These are phyloP conservation scores for Zalerion maritima DNA, from an alignment of 495 filamentous ascomycete species.

Conservation along the genomic window DNA sequence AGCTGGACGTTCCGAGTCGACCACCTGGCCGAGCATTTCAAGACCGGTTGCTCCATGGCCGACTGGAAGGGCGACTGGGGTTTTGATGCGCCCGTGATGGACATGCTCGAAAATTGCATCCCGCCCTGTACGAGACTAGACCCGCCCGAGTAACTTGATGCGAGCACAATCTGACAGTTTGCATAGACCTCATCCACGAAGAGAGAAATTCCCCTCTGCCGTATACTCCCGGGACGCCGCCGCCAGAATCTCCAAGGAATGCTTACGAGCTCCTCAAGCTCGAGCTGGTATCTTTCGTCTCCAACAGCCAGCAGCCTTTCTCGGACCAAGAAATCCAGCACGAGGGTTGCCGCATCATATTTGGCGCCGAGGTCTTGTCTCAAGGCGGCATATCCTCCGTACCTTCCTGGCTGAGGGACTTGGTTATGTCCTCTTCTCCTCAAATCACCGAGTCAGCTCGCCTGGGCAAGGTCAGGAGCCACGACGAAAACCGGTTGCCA, in stretches of 20 bases:
- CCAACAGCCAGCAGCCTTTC: slow-evolving; percentile 16
- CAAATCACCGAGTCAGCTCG: slow-evolving; percentile 18
- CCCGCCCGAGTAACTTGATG: slow-evolving; percentile 2
- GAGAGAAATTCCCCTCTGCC: slow-evolving; percentile 35
- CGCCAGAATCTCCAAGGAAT: slow-evolving; percentile 21
- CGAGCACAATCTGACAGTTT: background rate
- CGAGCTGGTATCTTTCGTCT: slow-evolving; percentile 29
- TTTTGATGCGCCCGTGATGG: slow-evolving; percentile 42
- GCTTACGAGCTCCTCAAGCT: slow-evolving; percentile 38
- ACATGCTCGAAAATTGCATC: slow-evolving; percentile 49
- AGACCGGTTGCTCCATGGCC: slow-evolving; percentile 47
- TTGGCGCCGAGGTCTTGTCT: slow-evolving; percentile 21
- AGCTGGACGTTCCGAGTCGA: slow-evolving; percentile 49
- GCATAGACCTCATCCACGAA: slow-evolving; percentile 39
- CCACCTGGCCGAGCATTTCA: slow-evolving; percentile 57
- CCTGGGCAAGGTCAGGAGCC: slow-evolving; percentile 19
- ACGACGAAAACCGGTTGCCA: slow-evolving; percentile 17
- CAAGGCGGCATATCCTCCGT: slow-evolving; percentile 11
- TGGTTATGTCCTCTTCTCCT: slow-evolving; percentile 31
- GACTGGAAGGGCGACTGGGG: slow-evolving; percentile 66
- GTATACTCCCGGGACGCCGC: slow-evolving; percentile 23
- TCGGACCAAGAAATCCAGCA: slow-evolving; percentile 29
- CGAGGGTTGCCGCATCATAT: slow-evolving; percentile 28
- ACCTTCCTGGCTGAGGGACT: slow-evolving; percentile 38
- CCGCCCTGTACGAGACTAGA: slow-evolving; percentile 37